Evolutionary conservation across 2,329 filamentous ascomycete species (phyloP).

Genomic region (Neofusicoccum cordaticola): DNA sequence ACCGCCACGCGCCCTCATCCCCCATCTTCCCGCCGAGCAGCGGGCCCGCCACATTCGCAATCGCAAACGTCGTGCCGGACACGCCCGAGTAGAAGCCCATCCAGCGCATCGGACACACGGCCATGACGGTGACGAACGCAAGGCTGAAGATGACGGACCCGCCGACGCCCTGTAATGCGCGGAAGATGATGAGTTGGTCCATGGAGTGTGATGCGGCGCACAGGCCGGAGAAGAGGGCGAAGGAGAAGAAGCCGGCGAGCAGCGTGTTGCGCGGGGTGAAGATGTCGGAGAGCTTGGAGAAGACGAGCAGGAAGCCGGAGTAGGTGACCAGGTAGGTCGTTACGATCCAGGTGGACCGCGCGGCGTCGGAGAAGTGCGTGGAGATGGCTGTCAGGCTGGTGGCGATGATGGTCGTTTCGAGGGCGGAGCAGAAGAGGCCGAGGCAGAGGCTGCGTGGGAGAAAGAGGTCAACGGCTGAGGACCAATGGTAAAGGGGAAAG

Average conservation of each 20-base stretch:
- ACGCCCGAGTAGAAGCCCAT: constrained; percentile 35
- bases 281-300: constrained; percentile 32
- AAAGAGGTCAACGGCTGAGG: no score
- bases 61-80: constrained; percentile 37
- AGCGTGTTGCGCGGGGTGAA: constrained; percentile 28
- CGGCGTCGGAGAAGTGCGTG: no score
- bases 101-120: constrained; percentile 26
- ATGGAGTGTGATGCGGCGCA: constrained; percentile 30
- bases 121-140: constrained; percentile 32
- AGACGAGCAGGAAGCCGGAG: constrained; percentile 32
- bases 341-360: no score
- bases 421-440: no score
- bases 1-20: constrained; percentile 42
- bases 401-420: no score
- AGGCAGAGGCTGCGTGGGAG: no score
- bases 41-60: constrained; percentile 28
- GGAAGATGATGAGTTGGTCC: constrained; percentile 36
- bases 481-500: no score
- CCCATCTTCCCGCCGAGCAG: constrained; percentile 43
- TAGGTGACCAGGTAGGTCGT: no score
- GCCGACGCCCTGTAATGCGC: constrained; percentile 45
- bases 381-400: no score
- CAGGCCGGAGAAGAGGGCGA: constrained; percentile 33
- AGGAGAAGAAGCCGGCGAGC: constrained; percentile 25
- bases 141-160: constrained; percentile 50